Evolutionary conservation across 306 rosid species (phyloP).

Genomic region (apple (Malus domestica)): DNA sequence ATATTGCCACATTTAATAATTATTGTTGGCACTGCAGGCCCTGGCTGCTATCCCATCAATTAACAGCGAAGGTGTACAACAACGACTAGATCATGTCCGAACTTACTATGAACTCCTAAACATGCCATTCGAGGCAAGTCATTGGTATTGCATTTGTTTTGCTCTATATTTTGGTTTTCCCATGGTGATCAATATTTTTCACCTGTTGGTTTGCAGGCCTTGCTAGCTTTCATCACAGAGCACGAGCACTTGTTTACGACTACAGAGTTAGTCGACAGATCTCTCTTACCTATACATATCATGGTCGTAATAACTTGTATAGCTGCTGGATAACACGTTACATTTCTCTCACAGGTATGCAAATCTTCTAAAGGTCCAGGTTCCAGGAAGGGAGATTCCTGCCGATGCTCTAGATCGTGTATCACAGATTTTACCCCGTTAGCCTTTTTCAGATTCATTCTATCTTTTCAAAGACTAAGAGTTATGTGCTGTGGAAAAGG

Average conservation of each 20-base stretch:
- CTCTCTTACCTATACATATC: neutral
- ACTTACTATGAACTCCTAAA: constrained; percentile 89
- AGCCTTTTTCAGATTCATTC: constrained; percentile 22
- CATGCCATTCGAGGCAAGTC: constrained; percentile 97
- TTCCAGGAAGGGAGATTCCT: constrained; percentile 89
- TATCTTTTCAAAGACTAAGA: neutral
- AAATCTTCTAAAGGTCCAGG: constrained; percentile 79
- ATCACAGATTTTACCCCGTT: constrained; percentile 52
- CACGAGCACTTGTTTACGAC: constrained; percentile 68
- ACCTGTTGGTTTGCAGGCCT: constrained; percentile 54
- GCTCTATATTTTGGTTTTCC: constrained; percentile 4
- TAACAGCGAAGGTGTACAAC: constrained; percentile 73
- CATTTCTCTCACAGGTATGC: constrained; percentile 55
- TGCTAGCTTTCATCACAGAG: constrained; percentile 91
- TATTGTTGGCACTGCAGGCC: constrained; percentile 56
- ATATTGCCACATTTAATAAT: neutral
- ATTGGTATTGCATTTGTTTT: neutral
- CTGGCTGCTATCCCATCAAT: constrained; percentile 91
- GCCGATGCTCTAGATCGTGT: constrained; percentile 68
- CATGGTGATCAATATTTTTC: constrained; percentile 15
- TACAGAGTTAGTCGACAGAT: constrained; percentile 58
- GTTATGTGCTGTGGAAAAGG: constrained; percentile 10
- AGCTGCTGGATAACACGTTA: constrained; percentile 12
- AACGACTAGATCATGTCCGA: constrained; percentile 87
- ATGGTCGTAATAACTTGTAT: neutral